Evolutionary conservation across 768 basidiomycete species (phyloP).

Genomic region (Calocera viscosa): DNA sequence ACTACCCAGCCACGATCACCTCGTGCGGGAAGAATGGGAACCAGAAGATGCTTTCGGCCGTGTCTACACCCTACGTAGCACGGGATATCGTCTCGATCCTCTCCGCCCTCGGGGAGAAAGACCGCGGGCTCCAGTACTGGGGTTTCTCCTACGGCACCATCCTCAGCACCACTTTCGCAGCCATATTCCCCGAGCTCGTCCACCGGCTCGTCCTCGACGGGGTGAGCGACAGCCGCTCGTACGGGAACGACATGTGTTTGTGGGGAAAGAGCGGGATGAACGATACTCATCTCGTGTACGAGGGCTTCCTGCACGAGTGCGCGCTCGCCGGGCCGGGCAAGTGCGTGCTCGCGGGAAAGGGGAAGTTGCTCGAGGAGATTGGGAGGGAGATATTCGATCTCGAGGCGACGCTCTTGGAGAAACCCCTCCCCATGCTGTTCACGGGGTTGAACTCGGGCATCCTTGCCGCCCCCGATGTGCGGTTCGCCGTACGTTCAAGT

Average conservation of each 20-base stretch:
- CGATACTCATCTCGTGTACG: neutral
- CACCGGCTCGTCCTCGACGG: slow-evolving; percentile 15
- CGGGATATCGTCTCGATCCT: slow-evolving; percentile 10
- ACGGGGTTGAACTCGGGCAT: slow-evolving; percentile 13
- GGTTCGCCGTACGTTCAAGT: slow-evolving; percentile 11
- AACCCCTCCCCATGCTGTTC: slow-evolving; percentile 10
- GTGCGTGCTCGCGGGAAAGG: slow-evolving; percentile 11
- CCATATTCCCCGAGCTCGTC: slow-evolving; percentile 21
- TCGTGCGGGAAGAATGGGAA: neutral
- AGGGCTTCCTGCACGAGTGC: slow-evolving; percentile 16
- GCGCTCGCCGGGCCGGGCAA: slow-evolving; percentile 13
- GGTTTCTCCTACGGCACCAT: slow-evolving; percentile 21
- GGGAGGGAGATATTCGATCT: neutral
- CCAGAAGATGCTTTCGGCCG: neutral
- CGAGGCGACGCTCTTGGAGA: slow-evolving; percentile 6
- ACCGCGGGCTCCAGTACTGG: slow-evolving; percentile 17
- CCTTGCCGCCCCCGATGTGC: slow-evolving; percentile 10
- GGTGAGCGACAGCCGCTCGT: slow-evolving; percentile 2
- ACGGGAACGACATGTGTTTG: neutral
- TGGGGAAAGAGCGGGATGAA: neutral
- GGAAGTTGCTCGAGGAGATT: neutral
- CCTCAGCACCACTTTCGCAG: slow-evolving; percentile 18
- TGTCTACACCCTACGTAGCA: neutral
- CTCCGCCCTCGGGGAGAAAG: neutral
- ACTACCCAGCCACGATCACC: neutral